A percentile compares a stretch with the other conserved stretches of the same genome.
These are phyloP conservation scores for Desmodesmus armatus DNA, from an alignment of 139 green algal genomes.

Conservation along the genomic window DNA sequence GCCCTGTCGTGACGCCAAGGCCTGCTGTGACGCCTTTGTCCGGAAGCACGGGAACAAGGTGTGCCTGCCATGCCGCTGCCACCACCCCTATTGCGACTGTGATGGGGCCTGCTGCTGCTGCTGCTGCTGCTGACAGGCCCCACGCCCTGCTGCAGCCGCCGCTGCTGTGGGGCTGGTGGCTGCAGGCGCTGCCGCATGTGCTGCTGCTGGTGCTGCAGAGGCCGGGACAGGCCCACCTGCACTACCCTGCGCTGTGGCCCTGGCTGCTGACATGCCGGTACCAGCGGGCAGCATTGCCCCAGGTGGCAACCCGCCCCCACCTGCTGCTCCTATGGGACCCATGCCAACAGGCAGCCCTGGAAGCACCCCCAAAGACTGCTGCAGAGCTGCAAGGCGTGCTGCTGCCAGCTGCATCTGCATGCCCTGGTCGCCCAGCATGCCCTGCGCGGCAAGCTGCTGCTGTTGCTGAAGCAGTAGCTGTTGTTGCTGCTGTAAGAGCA, in stretches of 20 bases:
- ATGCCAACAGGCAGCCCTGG: too few species aligned
- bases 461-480: not conserved
- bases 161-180: not conserved
- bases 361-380: too few species aligned
- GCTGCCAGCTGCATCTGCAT: too few species aligned
- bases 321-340: too few species aligned
- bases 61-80: conserved; percentile 39
- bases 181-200: not conserved
- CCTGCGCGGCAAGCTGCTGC: too few species aligned
- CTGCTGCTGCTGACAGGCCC: conserved; percentile 21
- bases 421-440: too few species aligned
- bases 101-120: not conserved
- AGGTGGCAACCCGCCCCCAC: too few species aligned
- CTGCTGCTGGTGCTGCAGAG: not conserved
- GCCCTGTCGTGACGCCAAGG: not conserved
- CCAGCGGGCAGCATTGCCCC: too few species aligned
- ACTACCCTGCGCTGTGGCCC: not conserved
- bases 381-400: too few species aligned
- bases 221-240: not conserved
- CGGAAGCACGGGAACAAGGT: conserved; percentile 37
- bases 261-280: not conserved
- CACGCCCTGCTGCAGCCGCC: not conserved
- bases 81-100: conserved; percentile 38
- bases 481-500: not conserved
- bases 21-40: too few species aligned